Base-by-base conservation (phyloP, 345 rosid species). In the Odontarrhena argentea region DNA sequence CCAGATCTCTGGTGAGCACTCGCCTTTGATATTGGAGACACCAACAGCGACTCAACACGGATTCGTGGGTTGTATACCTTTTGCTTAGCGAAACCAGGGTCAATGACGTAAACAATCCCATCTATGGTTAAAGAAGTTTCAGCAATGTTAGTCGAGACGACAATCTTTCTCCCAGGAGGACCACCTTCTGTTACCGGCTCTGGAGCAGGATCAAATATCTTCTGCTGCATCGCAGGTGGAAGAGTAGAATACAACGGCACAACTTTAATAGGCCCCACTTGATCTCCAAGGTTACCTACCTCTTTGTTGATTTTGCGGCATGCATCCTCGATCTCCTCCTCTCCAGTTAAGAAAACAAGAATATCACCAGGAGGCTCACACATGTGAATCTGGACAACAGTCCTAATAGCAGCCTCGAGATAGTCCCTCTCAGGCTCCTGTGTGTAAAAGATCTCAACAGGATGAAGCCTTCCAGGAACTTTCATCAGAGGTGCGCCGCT, bases 1-100 rank as follows among this genome's bases (percentile, higher is more conserved):
- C 99, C 99, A 52, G 99, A 81, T 60, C 99, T 89, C 82, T 95
- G 99, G 77, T 95, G 97, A 37, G 99, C 99, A 79, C 99, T 95
- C 32, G 99, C 99, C 84, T 87, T 95, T 8, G 97, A 94, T 68
- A 94, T 94, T 14, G 97, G 99, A 51, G 99, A 94, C 35, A 94
- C 99, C 71, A 94, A 61, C 75, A 94, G 80, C 0, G 97, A 94
- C 68, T 94, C 99, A 60, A 94, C 99, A 49, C 96, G 93, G 38
- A 94, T 88, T 37, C 97, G 80, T 13, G 99, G 99, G 68, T 94
- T 91, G 72, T 94, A 94, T 61, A 94, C 97, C 70, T 91, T 91
- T 75, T 94, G 99, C 68, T 94, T 94, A 6, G 99, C 76, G 59
- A 95, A 95, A 18, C 99, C 97, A 7, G 97, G 97, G 73, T 94